Evolutionary conservation across 2,329 filamentous ascomycete species (phyloP).

Genomic region (Pseudocercospora eumusae): DNA sequence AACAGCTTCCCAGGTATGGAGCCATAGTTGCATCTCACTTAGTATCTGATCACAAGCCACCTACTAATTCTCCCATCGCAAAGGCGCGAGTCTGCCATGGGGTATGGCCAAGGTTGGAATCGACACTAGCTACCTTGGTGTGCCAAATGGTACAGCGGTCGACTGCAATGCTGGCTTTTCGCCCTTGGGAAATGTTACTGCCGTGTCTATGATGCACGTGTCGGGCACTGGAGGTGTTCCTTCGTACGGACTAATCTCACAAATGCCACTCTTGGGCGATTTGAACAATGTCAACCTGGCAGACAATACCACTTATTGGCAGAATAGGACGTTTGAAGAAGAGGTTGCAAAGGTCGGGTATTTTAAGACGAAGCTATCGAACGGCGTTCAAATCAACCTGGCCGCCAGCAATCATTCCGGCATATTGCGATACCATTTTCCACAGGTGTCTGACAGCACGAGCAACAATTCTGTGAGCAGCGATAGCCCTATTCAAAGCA

Average conservation of each 20-base stretch:
- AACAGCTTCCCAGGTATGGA: background rate
- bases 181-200: conserved; percentile 44
- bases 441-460: conserved; percentile 30
- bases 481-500: background rate
- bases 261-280: conserved; percentile 46
- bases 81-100: conserved; percentile 43
- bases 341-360: conserved; percentile 43
- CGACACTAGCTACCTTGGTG: conserved; percentile 41
- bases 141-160: conserved; percentile 25
- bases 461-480: background rate
- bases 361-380: conserved; percentile 42
- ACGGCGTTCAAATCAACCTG: conserved; percentile 41
- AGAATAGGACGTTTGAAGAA: conserved; percentile 36
- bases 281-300: conserved; percentile 46
- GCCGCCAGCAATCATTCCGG: conserved; percentile 43
- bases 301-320: conserved; percentile 48
- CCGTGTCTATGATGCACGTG: conserved; percentile 44
- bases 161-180: conserved; percentile 47
- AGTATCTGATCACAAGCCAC: background rate
- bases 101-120: conserved; percentile 47
- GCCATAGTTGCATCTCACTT: background rate
- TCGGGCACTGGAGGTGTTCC: conserved; percentile 35
- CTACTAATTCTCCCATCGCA: background rate
- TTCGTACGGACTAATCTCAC: conserved; percentile 46
- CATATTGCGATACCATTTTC: conserved; percentile 43